These are phyloP conservation scores for Tetrahymena elliotti DNA, from an alignment of 73 alveolate genomes.

Conservation along the genomic window DNA sequence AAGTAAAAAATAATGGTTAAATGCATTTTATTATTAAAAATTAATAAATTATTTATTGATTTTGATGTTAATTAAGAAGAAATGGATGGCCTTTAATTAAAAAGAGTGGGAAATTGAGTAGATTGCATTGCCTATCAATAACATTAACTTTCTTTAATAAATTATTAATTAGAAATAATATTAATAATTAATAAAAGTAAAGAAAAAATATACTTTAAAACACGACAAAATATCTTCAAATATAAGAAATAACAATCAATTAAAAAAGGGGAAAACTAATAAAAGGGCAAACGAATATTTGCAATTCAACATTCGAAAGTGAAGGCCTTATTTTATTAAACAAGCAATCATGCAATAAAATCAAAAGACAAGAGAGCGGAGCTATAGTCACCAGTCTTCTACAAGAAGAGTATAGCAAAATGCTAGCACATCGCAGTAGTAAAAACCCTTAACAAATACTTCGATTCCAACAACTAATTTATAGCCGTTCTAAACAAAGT, in stretches of 20 bases:
- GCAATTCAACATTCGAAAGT: not conserved
- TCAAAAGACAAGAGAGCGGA: not conserved
- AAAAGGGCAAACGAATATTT: not conserved
- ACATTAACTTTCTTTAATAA: not conserved
- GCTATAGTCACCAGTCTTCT: not conserved
- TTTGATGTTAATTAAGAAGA: not conserved
- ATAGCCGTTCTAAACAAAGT: not conserved
- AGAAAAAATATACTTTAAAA: not conserved
- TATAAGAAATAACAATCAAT: not conserved
- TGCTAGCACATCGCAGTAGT: not conserved
- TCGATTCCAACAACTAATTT: not conserved
- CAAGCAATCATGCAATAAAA: not conserved
- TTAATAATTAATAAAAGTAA: not conserved
- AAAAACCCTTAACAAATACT: not conserved
- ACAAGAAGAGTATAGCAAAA: not conserved
- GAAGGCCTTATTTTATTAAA: not conserved
- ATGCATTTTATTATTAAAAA: not conserved
- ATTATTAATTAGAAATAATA: not conserved
- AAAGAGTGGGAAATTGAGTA: not conserved
- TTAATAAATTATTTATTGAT: not conserved
- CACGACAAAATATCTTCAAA: not conserved
- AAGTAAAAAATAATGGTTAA: not conserved
- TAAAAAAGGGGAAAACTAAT: not conserved
- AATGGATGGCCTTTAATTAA: not conserved
- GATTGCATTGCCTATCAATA: not conserved